Evolutionary conservation across 2,329 filamentous ascomycete species (phyloP), one percentile per base, ranked within the genome.

Genomic region (Sporothrix pallida): DNA sequence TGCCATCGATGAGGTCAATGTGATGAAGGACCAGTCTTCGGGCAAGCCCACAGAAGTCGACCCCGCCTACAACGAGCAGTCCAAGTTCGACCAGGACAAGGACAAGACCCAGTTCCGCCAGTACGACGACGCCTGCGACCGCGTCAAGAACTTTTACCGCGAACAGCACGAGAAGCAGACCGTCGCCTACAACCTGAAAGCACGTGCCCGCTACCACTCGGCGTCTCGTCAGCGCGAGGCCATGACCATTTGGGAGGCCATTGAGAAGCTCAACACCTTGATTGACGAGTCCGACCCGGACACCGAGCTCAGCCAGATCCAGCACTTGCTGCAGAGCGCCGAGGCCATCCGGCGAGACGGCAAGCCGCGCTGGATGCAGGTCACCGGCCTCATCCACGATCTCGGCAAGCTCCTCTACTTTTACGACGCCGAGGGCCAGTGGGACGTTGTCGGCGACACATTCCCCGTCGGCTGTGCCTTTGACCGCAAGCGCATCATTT

Each of bases 211-310:
- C 72, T 93, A 94, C 84, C 84, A 90, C 81, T 87, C 86, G 76
- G 88, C 90, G 75, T 88, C 88, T 1, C 89, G 92, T 20, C 79
- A 79, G 56, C 84, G 86, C 72, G 89, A 91, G 17, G 87, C 92
- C 81, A 93, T 97, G 92, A 92, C 91, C 75, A 87, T 97, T 81
- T 97, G 94, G 94, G 87, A 97, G 81, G 94, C 94, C 23, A 96
- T 97, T 84, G 93, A 97, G 87, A 95, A 94, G 83, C 91, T 97
- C 79, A 93, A 97, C 87, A 94, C 92, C 0, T 88, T 97, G 71
- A 92, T 97, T 81, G 94, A 97, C 83, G 93, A 97, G 83, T 94
- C 91, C 23, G 94, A 97, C 84, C 94, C 94, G 1, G 94, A 97
- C 84, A 97, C 94, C 63, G 90, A 89, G 67, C 90, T 97, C 76